Conservation (phyloP, 768 basidiomycete genomes). For the Pluteus cervinus region DNA sequence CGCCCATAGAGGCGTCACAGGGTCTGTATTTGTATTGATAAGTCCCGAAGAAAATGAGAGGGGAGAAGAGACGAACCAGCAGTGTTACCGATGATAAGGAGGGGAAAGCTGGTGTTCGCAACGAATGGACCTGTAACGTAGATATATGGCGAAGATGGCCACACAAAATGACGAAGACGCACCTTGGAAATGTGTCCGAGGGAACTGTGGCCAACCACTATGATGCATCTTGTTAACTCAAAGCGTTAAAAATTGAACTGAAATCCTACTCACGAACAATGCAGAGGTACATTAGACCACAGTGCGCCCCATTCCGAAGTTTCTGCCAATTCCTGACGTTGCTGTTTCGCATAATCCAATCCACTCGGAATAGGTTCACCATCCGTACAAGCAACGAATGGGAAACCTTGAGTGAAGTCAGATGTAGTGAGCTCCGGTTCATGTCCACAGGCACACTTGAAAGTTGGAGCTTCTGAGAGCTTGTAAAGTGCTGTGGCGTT, state of each 20-base stretch:
- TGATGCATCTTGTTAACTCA: constrained; percentile 8
- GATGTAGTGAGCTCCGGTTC: background rate
- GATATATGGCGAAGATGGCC: no score
- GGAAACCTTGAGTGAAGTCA: constrained; percentile 8
- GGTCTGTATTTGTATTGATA: constrained; percentile 8
- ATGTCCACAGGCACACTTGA: constrained; percentile 2
- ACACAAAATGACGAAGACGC: no score
- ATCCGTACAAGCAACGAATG: constrained; percentile 14
- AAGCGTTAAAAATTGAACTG: constrained; percentile 15
- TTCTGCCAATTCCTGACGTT: constrained; percentile 9
- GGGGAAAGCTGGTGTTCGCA: constrained; percentile 10
- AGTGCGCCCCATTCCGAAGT: constrained; percentile 15
- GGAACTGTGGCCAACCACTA: background rate
- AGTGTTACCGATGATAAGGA: constrained; percentile 12
- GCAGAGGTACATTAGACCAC: constrained; percentile 8
- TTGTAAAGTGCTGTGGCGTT: constrained; percentile 21
- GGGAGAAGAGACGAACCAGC: constrained; percentile 5
- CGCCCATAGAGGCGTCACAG: constrained; percentile 12
- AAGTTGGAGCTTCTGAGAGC: constrained; percentile 6
- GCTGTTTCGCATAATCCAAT: constrained; percentile 8
- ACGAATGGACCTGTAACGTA: constrained; percentile 9
- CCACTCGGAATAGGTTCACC: constrained; percentile 13
- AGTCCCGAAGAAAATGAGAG: background rate
- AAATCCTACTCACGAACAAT: constrained; percentile 18
- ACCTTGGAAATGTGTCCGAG: constrained; percentile 34